Percentiles rank a stretch among this genome's conserved stretches.
These are phyloP conservation scores for Bruguiera sexangula DNA, from an alignment of 345 rosid genomes.

Conservation along the genomic window DNA sequence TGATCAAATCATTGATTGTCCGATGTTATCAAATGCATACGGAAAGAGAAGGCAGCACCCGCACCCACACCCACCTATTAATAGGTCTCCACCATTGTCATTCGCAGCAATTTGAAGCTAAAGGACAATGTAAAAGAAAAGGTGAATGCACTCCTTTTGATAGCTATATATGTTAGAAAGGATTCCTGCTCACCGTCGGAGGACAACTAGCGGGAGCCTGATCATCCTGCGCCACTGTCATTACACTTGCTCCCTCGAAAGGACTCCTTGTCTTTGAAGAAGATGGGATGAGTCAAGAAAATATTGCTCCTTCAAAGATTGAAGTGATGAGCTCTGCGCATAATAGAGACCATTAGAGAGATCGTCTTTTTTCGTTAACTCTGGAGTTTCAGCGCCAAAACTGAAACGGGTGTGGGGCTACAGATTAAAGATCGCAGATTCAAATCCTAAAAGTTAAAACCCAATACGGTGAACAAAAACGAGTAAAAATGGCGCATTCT, in stretches of 20 bases:
- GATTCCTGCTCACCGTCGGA: constrained; percentile 10
- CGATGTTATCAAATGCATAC: neutral
- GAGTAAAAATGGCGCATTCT: too few relatives aligned
- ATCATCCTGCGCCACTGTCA: neutral
- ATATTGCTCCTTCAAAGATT: neutral
- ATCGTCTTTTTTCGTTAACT: neutral
- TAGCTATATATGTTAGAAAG: neutral
- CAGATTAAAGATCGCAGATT: too few relatives aligned
- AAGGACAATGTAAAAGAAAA: constrained; percentile 8
- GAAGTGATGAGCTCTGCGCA: neutral
- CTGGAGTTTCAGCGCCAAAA: neutral
- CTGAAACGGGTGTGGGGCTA: too few relatives aligned
- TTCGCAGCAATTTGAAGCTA: neutral
- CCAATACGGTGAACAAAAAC: too few relatives aligned
- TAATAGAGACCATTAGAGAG: neutral
- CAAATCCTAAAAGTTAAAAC: too few relatives aligned
- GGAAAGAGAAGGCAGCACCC: too few relatives aligned
- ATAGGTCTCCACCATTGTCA: neutral
- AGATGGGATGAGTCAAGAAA: neutral
- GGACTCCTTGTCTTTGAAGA: neutral
- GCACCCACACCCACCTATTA: neutral
- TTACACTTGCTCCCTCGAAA: neutral
- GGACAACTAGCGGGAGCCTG: constrained; percentile 9
- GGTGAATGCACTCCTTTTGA: neutral
- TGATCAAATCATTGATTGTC: neutral